A percentile compares a stretch with the other conserved stretches of the same genome.
phyloP scores from a whole-genome alignment of 768 basidiomycete species.

The Tylopilus felleus region DNA sequence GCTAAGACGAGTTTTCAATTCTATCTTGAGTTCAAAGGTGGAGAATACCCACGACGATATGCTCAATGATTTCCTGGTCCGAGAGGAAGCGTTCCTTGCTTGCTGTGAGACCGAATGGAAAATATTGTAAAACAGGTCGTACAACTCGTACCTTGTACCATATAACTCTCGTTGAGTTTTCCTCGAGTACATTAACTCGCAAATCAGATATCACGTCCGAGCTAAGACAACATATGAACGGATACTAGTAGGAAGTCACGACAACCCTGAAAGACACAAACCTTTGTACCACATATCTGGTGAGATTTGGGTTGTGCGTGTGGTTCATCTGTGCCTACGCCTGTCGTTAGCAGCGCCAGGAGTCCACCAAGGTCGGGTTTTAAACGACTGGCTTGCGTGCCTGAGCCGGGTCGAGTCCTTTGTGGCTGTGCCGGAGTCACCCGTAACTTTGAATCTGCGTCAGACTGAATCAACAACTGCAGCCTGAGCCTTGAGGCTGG shows the following conservation, averaged over 20 bases:
- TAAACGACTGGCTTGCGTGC: conserved; percentile 1
- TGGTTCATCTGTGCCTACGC: conserved; percentile 14
- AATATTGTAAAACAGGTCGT: conserved; percentile 12
- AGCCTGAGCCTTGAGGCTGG: no score
- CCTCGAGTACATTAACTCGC: conserved; percentile 60
- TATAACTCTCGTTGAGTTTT: conserved; percentile 52
- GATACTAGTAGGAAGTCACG: neutral
- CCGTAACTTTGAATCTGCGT: no score
- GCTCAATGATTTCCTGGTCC: conserved; percentile 74
- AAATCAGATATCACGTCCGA: conserved; percentile 73
- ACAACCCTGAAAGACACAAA: conserved; percentile 5
- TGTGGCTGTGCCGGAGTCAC: conserved; percentile 17
- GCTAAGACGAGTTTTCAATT: conserved; percentile 35
- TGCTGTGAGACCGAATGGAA: conserved; percentile 8
- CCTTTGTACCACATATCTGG: conserved; percentile 33
- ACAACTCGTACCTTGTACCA: conserved; percentile 66
- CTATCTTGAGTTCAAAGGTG: neutral
- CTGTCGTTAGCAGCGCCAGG: neutral
- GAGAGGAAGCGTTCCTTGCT: conserved; percentile 68
- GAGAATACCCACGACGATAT: conserved; percentile 55
- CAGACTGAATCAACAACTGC: no score
- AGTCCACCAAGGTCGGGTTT: conserved; percentile 7
- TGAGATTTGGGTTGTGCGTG: conserved; percentile 28
- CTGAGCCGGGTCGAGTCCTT: neutral
- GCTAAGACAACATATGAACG: conserved; percentile 39